These are phyloP conservation scores for Leptographium wingfieldii DNA, from an alignment of 2,329 filamentous ascomycete species.

Conservation along the genomic window DNA sequence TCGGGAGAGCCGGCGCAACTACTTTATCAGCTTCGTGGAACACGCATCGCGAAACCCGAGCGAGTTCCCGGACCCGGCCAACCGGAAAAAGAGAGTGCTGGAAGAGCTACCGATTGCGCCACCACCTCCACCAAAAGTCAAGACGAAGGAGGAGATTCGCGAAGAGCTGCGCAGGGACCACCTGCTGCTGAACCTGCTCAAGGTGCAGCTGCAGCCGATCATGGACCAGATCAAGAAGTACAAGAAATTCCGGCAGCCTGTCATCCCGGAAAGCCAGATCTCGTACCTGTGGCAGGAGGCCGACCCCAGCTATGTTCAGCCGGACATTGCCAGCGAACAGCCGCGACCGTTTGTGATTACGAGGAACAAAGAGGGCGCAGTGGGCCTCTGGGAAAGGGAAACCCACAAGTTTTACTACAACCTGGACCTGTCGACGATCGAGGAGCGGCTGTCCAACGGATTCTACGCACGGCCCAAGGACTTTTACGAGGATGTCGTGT, in stretches of 20 bases:
- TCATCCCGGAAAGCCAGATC: constrained; percentile 62
- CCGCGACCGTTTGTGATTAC: constrained; percentile 67
- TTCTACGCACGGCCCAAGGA: constrained; percentile 88
- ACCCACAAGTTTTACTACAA: constrained; percentile 91
- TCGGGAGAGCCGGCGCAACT: constrained; percentile 56
- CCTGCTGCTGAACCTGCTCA: constrained; percentile 72
- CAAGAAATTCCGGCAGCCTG: constrained; percentile 71
- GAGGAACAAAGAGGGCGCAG: constrained; percentile 65
- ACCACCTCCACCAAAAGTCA: constrained; percentile 51
- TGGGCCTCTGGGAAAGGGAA: constrained; percentile 61
- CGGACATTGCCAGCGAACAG: constrained; percentile 42
- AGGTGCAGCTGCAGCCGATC: constrained; percentile 79
- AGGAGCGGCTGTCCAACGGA: constrained; percentile 91
- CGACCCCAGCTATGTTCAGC: constrained; percentile 56
- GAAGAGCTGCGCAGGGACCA: constrained; percentile 71
- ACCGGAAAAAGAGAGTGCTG: constrained; percentile 75
- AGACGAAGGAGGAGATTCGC: constrained; percentile 69
- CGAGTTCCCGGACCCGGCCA: constrained; percentile 77
- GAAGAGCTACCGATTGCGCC: constrained; percentile 67
- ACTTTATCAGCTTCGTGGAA: constrained; percentile 61
- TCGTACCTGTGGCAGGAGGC: constrained; percentile 75
- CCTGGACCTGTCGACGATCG: constrained; percentile 80
- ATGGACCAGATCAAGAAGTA: constrained; percentile 98
- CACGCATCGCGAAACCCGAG: constrained; percentile 72
- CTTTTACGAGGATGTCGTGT: constrained; percentile 78